Evolutionary conservation across 2,329 filamentous ascomycete genomes (phyloP).

Genomic region (Furcasterigmium sp.): DNA sequence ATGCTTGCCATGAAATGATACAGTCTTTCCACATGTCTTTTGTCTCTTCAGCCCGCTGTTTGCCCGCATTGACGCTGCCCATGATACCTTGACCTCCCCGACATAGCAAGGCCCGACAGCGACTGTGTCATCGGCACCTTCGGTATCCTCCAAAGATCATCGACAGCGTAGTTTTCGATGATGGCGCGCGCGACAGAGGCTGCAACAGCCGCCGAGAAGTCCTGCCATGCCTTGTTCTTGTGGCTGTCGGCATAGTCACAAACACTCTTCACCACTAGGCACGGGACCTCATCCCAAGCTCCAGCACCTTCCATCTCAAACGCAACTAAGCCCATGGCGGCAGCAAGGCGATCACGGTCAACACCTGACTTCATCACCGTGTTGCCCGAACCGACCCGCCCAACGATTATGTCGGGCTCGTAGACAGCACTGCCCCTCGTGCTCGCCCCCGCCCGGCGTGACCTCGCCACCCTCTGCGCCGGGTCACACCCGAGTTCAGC

Average conservation of each 20-base stretch:
- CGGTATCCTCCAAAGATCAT: too few relatives aligned
- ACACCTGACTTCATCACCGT: constrained; percentile 28
- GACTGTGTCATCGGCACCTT: too few relatives aligned
- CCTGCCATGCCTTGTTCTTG: constrained; percentile 31
- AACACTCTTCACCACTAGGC: constrained; percentile 28
- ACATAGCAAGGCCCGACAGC: too few relatives aligned
- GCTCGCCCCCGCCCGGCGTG: background rate
- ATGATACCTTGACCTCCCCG: too few relatives aligned
- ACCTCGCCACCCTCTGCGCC: background rate
- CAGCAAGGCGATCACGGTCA: constrained; percentile 25
- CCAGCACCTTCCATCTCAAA: constrained; percentile 31
- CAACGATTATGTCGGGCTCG: constrained; percentile 22
- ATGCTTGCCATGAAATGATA: too few relatives aligned
- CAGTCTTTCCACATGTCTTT: too few relatives aligned
- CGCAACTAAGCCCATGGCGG: constrained; percentile 13
- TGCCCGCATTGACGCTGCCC: too few relatives aligned
- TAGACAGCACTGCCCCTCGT: background rate
- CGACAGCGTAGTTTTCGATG: background rate
- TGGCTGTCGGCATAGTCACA: constrained; percentile 35
- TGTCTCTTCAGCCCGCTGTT: too few relatives aligned
- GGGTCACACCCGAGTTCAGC: constrained; percentile 18
- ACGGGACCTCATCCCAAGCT: constrained; percentile 21
- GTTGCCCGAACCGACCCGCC: constrained; percentile 29
- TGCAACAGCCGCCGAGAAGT: constrained; percentile 30
- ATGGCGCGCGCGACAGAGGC: constrained; percentile 19